Evolutionary conservation across 768 basidiomycete species (phyloP).

Genomic region (Serendipita indica): DNA sequence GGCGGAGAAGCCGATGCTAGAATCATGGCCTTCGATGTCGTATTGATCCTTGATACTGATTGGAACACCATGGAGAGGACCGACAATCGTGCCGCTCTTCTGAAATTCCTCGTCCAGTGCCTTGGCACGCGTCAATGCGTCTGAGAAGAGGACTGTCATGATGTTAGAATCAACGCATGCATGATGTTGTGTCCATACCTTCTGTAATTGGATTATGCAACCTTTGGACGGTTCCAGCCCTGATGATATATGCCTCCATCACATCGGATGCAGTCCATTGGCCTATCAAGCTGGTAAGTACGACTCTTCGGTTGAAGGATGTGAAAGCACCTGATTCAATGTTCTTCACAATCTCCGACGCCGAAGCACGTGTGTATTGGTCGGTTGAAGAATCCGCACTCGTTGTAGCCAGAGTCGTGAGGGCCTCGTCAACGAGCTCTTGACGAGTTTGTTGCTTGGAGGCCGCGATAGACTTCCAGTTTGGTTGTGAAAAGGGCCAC

Average conservation of each 20-base stretch:
- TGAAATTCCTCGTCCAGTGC: conserved; percentile 55
- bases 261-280: conserved; percentile 26
- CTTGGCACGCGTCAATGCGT: conserved; percentile 45
- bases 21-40: conserved; percentile 48
- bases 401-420: background rate
- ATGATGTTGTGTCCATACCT: conserved; percentile 28
- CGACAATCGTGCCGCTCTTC: conserved; percentile 38
- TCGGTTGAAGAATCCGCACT: background rate
- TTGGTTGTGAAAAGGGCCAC: conserved; percentile 2
- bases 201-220: conserved; percentile 69
- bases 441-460: conserved; percentile 4
- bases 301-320: conserved; percentile 15
- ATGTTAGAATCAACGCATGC: background rate
- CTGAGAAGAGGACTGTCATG: conserved; percentile 52
- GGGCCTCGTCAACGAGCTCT: background rate
- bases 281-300: conserved; percentile 15
- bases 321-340: too few species aligned
- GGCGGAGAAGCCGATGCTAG: conserved; percentile 54
- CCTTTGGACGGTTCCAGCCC: conserved; percentile 40
- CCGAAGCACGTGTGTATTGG: conserved; percentile 4
- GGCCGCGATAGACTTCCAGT: background rate
- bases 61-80: conserved; percentile 69
- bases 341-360: background rate
- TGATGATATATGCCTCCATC: conserved; percentile 31
- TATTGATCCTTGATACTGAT: conserved; percentile 66